Conservation (phyloP, 768 basidiomycete species). For the Xerocomellus dryophilus region DNA sequence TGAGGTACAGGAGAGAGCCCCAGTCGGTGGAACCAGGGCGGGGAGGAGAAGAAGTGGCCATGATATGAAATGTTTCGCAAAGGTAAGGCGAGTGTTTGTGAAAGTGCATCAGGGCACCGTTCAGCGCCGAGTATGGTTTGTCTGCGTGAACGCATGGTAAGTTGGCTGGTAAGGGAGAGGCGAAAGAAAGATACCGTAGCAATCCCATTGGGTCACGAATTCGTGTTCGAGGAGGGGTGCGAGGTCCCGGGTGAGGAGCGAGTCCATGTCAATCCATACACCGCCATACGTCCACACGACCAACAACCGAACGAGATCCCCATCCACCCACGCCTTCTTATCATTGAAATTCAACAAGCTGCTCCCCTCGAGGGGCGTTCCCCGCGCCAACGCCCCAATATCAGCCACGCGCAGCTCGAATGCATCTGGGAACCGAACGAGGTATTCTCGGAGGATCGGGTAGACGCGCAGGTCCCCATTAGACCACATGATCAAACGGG, state of each 20-base stretch:
- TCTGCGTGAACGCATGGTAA: conserved; percentile 39
- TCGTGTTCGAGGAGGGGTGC: conserved; percentile 88
- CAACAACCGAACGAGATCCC: conserved; percentile 85
- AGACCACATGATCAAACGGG: conserved; percentile 85
- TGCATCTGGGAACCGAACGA: conserved; percentile 60
- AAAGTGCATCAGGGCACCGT: conserved; percentile 96
- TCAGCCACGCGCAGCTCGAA: conserved; percentile 72
- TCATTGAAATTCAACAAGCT: conserved; percentile 60
- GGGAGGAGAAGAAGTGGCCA: conserved; percentile 72
- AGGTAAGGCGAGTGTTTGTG: conserved; percentile 88
- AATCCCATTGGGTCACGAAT: conserved; percentile 99
- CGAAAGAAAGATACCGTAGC: conserved; percentile 62
- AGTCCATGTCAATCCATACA: conserved; percentile 98
- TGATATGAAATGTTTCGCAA: conserved; percentile 93
- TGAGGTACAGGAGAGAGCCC: conserved; percentile 89
- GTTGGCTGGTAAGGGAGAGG: neutral
- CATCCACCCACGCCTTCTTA: conserved; percentile 88
- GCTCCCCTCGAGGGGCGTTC: conserved; percentile 75
- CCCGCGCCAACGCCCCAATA: conserved; percentile 60
- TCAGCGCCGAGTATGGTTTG: conserved; percentile 74
- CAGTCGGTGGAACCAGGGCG: conserved; percentile 83
- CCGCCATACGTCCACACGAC: conserved; percentile 90
- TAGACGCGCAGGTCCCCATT: conserved; percentile 70
- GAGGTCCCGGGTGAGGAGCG: conserved; percentile 83
- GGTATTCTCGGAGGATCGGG: conserved; percentile 57